Evolutionary conservation across 2,329 filamentous ascomycete species (phyloP), one percentile per base, ranked within the genome.

Genomic region (Epichloe gansuensis): DNA sequence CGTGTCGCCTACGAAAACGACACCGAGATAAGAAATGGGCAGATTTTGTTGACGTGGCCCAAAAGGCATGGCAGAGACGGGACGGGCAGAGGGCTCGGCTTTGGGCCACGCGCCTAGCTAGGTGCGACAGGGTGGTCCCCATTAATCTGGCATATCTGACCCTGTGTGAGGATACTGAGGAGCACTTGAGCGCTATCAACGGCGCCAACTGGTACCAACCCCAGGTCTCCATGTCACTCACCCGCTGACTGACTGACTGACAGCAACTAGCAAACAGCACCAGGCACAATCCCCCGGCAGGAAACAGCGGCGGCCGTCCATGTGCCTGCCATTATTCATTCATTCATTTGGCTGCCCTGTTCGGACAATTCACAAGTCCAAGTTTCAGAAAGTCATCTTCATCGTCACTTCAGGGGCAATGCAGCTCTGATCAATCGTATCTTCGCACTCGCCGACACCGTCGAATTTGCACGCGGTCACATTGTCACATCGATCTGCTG

Each of bases 91-190:
- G 23, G 11, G 31, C n/a, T 44, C 45, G 53, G 35, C 46, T 43
- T 44, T 44, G 47, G 50, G 31, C 53, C 53, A 53, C 44, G 50
- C 42, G 25, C 35, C 46, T 45, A 44, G 48, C 31, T 31, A 15
- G 52, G 25, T 43, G 38, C 17, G 50, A 47, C 53, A 54, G 46
- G 53, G 46, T 42, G 46, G 46, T 38, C 50, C 9, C 46, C 23
- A 48, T n/a, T 50, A 21, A 52, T 54, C 49, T 54, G 48, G 48
- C 44, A 47, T 31, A 31, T 31, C 28, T 38, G 21, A 46, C 25
- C 48, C 38, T 50, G 52, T 46, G 17, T 21, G 17, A 21, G 2
- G 17, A 21, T 21, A 21, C 17, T 21, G 38, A 48, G 48, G 46
- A 38, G 46, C 38, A 5, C 31, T 17, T 46, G 15, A 49, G 46